These are phyloP conservation scores for Eucalyptus pauciflora DNA, from an alignment of 345 rosid genomes.

Conservation along the genomic window DNA sequence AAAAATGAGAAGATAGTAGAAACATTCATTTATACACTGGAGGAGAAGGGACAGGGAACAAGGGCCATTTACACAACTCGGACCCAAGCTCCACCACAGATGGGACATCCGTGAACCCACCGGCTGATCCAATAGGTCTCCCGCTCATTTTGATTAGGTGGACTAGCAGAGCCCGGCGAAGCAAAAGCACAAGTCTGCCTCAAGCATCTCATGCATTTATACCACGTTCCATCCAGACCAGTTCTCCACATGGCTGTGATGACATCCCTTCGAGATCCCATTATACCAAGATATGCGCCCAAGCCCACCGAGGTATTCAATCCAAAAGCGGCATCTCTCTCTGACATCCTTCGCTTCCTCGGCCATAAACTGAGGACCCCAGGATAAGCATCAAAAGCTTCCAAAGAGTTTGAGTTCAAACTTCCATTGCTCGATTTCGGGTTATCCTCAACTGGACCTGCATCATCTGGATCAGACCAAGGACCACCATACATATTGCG, in stretches of 20 bases:
- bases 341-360: slow-evolving; percentile 88
- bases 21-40: neutral
- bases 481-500: slow-evolving; percentile 96
- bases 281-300: slow-evolving; percentile 95
- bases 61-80: slow-evolving; percentile 49
- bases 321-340: slow-evolving; percentile 98
- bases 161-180: slow-evolving; percentile 39
- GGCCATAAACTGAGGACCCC: slow-evolving; percentile 86
- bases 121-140: slow-evolving; percentile 96
- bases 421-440: slow-evolving; percentile 29
- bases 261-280: slow-evolving; percentile 99
- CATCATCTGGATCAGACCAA: slow-evolving; percentile 80
- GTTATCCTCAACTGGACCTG: slow-evolving; percentile 34
- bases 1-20: neutral
- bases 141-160: slow-evolving; percentile 47
- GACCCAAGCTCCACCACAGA: slow-evolving; percentile 99
- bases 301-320: slow-evolving; percentile 84
- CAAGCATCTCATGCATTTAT: slow-evolving; percentile 97
- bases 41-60: neutral
- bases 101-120: slow-evolving; percentile 95
- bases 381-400: slow-evolving; percentile 36
- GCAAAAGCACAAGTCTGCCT: slow-evolving; percentile 93
- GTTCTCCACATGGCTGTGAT: slow-evolving; percentile 95
- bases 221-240: slow-evolving; percentile 94
- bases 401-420: slow-evolving; percentile 21